Percentiles rank a stretch among this genome's conserved stretches.
Conservation (phyloP, 257 asterid genomes). For the Thymus mandschuricus region DNA sequence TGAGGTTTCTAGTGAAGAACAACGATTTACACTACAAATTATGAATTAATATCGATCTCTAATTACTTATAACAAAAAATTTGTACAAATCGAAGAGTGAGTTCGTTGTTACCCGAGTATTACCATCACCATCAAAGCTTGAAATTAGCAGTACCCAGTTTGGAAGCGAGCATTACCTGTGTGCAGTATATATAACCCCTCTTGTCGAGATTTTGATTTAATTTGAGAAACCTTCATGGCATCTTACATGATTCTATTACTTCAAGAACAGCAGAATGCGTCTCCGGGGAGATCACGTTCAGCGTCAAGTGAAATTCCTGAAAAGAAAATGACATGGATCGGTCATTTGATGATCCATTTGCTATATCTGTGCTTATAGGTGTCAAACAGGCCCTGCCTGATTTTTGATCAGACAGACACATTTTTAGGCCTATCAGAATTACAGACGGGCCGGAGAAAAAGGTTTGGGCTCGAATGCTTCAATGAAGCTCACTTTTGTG, state of each 20-base stretch:
- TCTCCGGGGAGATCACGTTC: slow-evolving; percentile 76
- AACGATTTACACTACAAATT: slow-evolving; percentile 6
- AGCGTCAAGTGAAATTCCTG: slow-evolving; percentile 77
- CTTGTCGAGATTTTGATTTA: neutral
- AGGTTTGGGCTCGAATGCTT: too few species aligned
- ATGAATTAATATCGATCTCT: neutral
- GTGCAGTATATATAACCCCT: neutral
- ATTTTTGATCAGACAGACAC: neutral
- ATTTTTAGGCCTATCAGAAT: neutral
- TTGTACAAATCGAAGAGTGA: slow-evolving; percentile 17
- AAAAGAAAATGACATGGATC: neutral
- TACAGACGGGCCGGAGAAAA: too few species aligned
- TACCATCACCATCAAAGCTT: neutral
- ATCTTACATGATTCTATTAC: slow-evolving; percentile 83
- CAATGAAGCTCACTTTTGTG: too few species aligned
- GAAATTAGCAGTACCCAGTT: neutral
- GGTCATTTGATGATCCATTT: neutral
- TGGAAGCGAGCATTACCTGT: neutral
- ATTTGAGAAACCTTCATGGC: slow-evolving; percentile 38
- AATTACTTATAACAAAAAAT: slow-evolving; percentile 13
- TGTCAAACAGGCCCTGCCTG: neutral
- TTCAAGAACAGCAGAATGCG: slow-evolving; percentile 67
- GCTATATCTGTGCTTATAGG: neutral
- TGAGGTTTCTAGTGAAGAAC: neutral
- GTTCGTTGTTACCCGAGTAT: neutral